Evolutionary conservation across 768 basidiomycete genomes (phyloP).

Genomic region (Tylopilus subfusipes): DNA sequence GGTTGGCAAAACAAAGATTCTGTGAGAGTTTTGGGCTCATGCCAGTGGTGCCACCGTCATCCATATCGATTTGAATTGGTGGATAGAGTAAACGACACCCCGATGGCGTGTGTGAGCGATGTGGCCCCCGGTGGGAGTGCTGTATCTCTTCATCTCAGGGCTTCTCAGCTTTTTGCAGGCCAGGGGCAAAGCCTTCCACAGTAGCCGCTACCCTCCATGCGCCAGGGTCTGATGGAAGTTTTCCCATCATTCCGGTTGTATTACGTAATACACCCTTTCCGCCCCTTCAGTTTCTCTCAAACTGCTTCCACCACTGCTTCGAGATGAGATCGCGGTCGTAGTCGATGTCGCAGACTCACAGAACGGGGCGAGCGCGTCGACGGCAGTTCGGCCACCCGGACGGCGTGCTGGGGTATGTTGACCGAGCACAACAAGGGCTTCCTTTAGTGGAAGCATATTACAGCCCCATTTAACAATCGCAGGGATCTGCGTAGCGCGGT

Average conservation of each 20-base stretch:
- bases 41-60: no score
- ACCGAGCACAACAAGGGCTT: conserved; percentile 31
- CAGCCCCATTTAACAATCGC: neutral
- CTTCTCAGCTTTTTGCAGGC: neutral
- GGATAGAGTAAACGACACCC: no score
- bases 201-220: conserved; percentile 47
- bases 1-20: no score
- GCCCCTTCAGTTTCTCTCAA: conserved; percentile 43
- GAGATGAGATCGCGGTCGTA: neutral
- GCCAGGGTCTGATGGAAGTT: conserved; percentile 53
- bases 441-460: conserved; percentile 19
- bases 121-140: no score
- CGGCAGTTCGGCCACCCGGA: conserved; percentile 53
- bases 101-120: no score
- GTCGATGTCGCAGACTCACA: conserved; percentile 24
- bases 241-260: conserved; percentile 20
- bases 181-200: conserved; percentile 32
- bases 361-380: conserved; percentile 52
- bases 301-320: conserved; percentile 32
- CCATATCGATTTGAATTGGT: no score
- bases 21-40: no score
- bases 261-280: conserved; percentile 52
- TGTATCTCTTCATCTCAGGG: neutral
- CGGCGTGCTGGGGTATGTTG: conserved; percentile 49
- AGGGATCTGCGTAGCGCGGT: conserved; percentile 6